Conservation (phyloP, 768 basidiomycete species). For the Tubosaeta sp. region DNA sequence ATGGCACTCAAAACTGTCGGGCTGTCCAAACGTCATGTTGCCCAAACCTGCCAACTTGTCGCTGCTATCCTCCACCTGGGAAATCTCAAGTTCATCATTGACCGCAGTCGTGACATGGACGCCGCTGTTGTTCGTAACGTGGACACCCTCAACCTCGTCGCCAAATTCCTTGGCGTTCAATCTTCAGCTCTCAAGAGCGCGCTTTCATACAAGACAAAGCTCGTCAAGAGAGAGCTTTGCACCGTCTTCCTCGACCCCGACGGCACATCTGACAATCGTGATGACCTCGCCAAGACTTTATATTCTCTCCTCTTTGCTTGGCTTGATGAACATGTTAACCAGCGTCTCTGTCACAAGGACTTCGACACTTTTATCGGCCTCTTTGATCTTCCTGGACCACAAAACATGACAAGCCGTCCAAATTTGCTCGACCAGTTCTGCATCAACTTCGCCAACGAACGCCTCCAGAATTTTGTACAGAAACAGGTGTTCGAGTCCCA, state of each 20-base stretch:
- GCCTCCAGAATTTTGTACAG: slow-evolving; percentile 79
- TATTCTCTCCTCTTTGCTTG: slow-evolving; percentile 95
- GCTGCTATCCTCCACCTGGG: slow-evolving; percentile 96
- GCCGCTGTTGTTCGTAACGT: slow-evolving; percentile 88
- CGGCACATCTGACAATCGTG: slow-evolving; percentile 86
- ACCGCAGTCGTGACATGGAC: slow-evolving; percentile 81
- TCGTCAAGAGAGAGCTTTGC: slow-evolving; percentile 95
- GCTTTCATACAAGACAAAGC: slow-evolving; percentile 86
- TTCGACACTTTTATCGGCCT: slow-evolving; percentile 90
- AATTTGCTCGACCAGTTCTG: slow-evolving; percentile 97
- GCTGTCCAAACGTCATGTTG: slow-evolving; percentile 93
- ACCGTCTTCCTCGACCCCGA: slow-evolving; percentile 95
- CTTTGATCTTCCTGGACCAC: slow-evolving; percentile 90
- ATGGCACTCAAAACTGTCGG: too few species aligned
- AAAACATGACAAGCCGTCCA: slow-evolving; percentile 80
- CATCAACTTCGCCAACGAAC: slow-evolving; percentile 94
- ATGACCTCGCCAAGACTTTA: slow-evolving; percentile 89
- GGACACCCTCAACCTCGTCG: slow-evolving; percentile 79
- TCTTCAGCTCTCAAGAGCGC: slow-evolving; percentile 50
- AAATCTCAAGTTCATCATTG: slow-evolving; percentile 87
- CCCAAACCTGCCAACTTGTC: slow-evolving; percentile 90
- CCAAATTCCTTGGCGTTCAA: slow-evolving; percentile 87
- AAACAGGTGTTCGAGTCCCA: slow-evolving; percentile 73
- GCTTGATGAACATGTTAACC: slow-evolving; percentile 95
- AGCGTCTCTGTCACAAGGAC: slow-evolving; percentile 89